Percentiles rank a stretch among this genome's conserved stretches.
These are phyloP conservation scores for Trypanosoma melophagium DNA, from an alignment of 208 protist genomes.

Conservation along the genomic window DNA sequence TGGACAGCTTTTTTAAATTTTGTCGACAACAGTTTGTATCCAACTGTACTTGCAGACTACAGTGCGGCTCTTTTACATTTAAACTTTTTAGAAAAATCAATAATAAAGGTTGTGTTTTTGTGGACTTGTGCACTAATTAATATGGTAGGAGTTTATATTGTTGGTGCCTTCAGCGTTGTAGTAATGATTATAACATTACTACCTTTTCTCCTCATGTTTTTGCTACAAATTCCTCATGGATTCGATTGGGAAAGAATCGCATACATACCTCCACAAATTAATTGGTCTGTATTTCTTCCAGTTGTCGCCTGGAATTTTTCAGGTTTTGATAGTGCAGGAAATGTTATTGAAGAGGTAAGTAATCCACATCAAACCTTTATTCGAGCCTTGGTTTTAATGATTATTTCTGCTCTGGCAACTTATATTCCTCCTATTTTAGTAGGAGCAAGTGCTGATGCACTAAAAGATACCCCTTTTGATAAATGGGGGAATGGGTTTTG, in stretches of 20 bases:
- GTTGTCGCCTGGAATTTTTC: slow-evolving; percentile 91
- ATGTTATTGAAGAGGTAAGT: slow-evolving; percentile 89
- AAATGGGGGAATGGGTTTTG: slow-evolving; percentile 87
- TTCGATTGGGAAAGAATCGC: slow-evolving; percentile 74
- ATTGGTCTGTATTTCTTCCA: slow-evolving; percentile 86
- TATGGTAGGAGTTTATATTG: slow-evolving; percentile 70
- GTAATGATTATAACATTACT: slow-evolving; percentile 86
- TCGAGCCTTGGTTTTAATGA: slow-evolving; percentile 82
- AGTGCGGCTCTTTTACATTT: slow-evolving; percentile 69
- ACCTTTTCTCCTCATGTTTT: slow-evolving; percentile 88
- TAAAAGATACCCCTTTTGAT: slow-evolving; percentile 57
- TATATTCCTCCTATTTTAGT: slow-evolving; percentile 88
- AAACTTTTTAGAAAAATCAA: slow-evolving; percentile 39
- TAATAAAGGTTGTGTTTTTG: slow-evolving; percentile 73
- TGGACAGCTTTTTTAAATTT: slow-evolving; percentile 85
- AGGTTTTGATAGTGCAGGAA: slow-evolving; percentile 87
- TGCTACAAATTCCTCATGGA: slow-evolving; percentile 76
- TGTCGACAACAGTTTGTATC: slow-evolving; percentile 91
- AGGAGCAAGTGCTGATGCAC: slow-evolving; percentile 59
- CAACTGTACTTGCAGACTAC: slow-evolving; percentile 86
- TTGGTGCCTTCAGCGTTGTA: slow-evolving; percentile 71
- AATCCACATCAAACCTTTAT: slow-evolving; percentile 85
- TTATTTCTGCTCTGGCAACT: slow-evolving; percentile 65
- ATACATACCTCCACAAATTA: slow-evolving; percentile 65
- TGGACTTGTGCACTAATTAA: slow-evolving; percentile 73